Evolutionary conservation across 2,329 filamentous ascomycete species (phyloP).

Genomic region (Colletotrichum siamense): DNA sequence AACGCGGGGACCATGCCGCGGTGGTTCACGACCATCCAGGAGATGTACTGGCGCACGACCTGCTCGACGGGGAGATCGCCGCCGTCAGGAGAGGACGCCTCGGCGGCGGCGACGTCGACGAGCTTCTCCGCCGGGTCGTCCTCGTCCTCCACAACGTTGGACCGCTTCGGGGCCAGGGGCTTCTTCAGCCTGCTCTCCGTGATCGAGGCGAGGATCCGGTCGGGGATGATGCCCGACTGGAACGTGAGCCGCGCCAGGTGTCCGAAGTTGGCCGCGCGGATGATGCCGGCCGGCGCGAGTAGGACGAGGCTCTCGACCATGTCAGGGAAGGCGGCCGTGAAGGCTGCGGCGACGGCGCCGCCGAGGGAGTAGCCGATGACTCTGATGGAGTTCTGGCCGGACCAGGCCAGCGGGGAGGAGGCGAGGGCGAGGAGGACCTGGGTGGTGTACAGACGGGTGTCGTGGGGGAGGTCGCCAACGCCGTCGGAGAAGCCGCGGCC

Average conservation of each 20-base stretch:
- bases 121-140: constrained; percentile 31
- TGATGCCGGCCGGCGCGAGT: constrained; percentile 79
- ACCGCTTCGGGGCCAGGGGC: constrained; percentile 50
- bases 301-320: constrained; percentile 75
- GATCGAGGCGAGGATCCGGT: constrained; percentile 52
- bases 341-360: constrained; percentile 77
- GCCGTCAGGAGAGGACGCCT: constrained; percentile 38
- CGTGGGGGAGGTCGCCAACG: constrained; percentile 71
- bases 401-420: constrained; percentile 75
- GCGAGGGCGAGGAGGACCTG: constrained; percentile 75
- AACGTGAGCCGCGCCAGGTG: constrained; percentile 56
- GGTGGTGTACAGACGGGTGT: constrained; percentile 74
- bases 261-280: constrained; percentile 62
- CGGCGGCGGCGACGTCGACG: constrained; percentile 47
- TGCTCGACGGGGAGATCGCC: constrained; percentile 41
- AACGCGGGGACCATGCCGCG: constrained; percentile 65
- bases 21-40: constrained; percentile 64
- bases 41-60: constrained; percentile 55
- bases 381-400: constrained; percentile 60
- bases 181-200: constrained; percentile 53
- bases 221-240: constrained; percentile 59
- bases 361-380: constrained; percentile 84
- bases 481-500: constrained; percentile 72
- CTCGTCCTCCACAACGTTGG: constrained; percentile 22
- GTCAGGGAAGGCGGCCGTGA: constrained; percentile 74